Percentiles rank a stretch among this genome's conserved stretches.
These are phyloP conservation scores for Glebionis coronaria DNA, from an alignment of 129 eudicot species.

Conservation along the genomic window DNA sequence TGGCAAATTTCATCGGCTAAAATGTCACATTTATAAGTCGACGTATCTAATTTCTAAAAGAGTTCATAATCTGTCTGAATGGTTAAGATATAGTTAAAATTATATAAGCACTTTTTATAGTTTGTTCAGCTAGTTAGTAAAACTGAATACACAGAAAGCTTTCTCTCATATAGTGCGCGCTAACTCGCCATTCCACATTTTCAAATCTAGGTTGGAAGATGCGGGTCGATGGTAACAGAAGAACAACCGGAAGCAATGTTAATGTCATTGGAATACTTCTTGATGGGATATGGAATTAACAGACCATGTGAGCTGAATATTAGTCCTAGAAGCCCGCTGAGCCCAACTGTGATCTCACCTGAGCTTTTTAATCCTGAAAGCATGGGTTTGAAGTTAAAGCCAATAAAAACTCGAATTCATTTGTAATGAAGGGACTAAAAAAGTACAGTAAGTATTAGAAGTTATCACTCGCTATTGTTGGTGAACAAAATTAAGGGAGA, in stretches of 20 bases:
- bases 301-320: conserved; percentile 50
- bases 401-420: conserved; percentile 65
- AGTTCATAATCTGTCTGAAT: too few species aligned
- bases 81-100: too few species aligned
- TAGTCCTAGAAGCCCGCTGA: conserved; percentile 95
- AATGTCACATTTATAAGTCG: too few species aligned
- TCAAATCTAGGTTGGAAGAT: conserved; percentile 63
- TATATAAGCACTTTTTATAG: too few species aligned
- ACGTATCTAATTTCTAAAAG: too few species aligned
- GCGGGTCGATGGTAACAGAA: conserved; percentile 94
- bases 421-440: background rate
- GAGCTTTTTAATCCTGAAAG: conserved; percentile 87
- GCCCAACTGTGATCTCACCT: conserved; percentile 77
- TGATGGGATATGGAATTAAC: conserved; percentile 78
- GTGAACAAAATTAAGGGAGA: background rate
- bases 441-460: background rate
- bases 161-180: too few species aligned
- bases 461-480: background rate
- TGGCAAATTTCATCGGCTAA: too few species aligned
- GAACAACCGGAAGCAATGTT: conserved; percentile 96
- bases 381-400: conserved; percentile 96
- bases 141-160: too few species aligned
- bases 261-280: conserved; percentile 82
- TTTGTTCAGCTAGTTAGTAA: too few species aligned
- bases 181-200: background rate